A percentile compares a stretch with the other conserved stretches of the same genome.
phyloP scores from a whole-genome alignment of 2,329 filamentous ascomycete genomes.

The Talaromyces funiculosus region DNA sequence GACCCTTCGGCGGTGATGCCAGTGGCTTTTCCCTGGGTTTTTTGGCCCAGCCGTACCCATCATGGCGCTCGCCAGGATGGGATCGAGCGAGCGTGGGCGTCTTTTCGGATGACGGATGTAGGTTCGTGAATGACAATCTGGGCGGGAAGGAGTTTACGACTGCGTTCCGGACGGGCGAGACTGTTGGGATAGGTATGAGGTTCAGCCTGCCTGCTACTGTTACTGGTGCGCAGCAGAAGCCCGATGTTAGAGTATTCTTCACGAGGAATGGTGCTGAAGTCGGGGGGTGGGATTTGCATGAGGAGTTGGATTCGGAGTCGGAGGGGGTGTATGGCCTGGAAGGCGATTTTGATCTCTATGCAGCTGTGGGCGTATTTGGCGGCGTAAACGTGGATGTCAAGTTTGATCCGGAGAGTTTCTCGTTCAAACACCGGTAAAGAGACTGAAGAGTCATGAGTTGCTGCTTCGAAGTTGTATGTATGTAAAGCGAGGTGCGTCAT shows the following conservation, averaged over 20 bases:
- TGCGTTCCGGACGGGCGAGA: slow-evolving; percentile 50
- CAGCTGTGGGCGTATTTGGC: slow-evolving; percentile 57
- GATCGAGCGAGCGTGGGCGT: slow-evolving; percentile 56
- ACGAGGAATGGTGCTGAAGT: slow-evolving; percentile 51
- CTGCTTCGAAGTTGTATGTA: no score
- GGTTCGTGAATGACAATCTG: slow-evolving; percentile 58
- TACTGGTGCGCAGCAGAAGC: not conserved
- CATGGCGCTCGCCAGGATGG: slow-evolving; percentile 59
- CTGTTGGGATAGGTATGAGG: slow-evolving; percentile 55
- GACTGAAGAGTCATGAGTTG: not conserved
- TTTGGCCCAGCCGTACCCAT: slow-evolving; percentile 56
- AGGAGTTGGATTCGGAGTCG: slow-evolving; percentile 53
- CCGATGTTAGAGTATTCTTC: slow-evolving; percentile 46
- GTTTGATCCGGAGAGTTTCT: slow-evolving; percentile 33
- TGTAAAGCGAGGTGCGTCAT: no score
- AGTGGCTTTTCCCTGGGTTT: slow-evolving; percentile 56
- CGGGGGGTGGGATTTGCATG: slow-evolving; percentile 55
- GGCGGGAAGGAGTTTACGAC: slow-evolving; percentile 55
- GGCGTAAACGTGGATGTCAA: slow-evolving; percentile 56
- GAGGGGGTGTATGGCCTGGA: slow-evolving; percentile 60
- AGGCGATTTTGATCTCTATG: slow-evolving; percentile 60
- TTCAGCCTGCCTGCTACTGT: slow-evolving; percentile 37
- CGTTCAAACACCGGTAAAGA: not conserved
- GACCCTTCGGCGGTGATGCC: slow-evolving; percentile 35
- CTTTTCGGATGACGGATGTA: slow-evolving; percentile 58